These are phyloP conservation scores for Ustilago bromivora DNA, from an alignment of 1,284 basidiomycete species.

Conservation along the genomic window DNA sequence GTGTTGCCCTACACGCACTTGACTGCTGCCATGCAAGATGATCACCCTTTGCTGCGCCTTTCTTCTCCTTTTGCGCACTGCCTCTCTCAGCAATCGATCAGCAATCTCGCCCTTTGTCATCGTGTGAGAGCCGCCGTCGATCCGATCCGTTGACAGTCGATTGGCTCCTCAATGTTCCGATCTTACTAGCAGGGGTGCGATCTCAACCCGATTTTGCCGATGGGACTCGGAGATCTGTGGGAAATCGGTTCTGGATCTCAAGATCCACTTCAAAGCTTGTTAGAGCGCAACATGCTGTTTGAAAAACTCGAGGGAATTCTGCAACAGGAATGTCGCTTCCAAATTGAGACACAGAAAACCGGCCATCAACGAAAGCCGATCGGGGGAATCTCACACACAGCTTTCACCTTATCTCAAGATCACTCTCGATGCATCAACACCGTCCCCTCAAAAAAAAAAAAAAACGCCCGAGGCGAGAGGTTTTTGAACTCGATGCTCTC, in stretches of 20 bases:
- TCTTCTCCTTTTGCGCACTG: neutral
- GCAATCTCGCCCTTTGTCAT: no score
- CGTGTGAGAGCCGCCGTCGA: neutral
- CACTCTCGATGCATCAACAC: neutral
- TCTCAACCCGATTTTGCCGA: no score
- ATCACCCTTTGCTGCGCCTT: neutral
- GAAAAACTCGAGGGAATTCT: neutral
- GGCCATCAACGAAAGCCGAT: neutral
- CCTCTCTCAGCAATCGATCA: slow-evolving; percentile 9
- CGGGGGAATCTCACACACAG: neutral
- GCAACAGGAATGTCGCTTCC: neutral
- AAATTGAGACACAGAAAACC: neutral
- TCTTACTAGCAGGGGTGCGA: no score
- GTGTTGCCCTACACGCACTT: no score
- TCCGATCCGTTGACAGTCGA: neutral
- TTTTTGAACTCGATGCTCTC: slow-evolving; percentile 5
- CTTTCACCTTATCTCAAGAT: neutral
- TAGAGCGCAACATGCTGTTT: neutral
- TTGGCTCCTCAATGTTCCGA: no score
- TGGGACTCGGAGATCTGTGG: no score
- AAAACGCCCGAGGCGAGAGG: neutral
- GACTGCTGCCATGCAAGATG: neutral
- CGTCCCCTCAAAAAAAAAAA: neutral
- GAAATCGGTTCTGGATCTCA: no score
- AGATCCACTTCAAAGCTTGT: neutral